Evolutionary conservation across 164 flowering plant genomes (phyloP).

Genomic region (Warburgia ugandensis): DNA sequence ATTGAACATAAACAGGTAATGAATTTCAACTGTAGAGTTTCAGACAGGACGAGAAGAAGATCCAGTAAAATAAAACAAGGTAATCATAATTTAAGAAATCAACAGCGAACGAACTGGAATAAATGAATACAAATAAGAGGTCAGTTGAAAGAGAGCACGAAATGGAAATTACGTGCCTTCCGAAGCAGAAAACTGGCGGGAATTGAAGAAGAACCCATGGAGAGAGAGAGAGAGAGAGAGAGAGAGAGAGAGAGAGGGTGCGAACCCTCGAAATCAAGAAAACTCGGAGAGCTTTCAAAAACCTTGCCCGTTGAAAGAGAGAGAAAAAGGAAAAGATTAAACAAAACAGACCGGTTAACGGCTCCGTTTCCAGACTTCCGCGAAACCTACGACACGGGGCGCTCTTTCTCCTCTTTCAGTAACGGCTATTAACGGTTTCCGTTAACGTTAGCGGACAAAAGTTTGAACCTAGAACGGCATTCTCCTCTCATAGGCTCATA

Average conservation of each 20-base stretch:
- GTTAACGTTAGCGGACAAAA: slow-evolving; percentile 24
- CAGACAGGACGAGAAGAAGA: slow-evolving; percentile 1
- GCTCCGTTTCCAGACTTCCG: slow-evolving; percentile 37
- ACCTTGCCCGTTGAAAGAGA: slow-evolving; percentile 68
- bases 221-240: slow-evolving; percentile 1
- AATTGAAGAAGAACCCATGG: slow-evolving; percentile 30
- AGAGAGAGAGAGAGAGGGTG: too few species aligned
- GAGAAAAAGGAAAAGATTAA: slow-evolving; percentile 15
- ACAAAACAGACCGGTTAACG: slow-evolving; percentile 39
- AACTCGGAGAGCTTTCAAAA: slow-evolving; percentile 16
- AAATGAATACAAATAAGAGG: slow-evolving; percentile 3
- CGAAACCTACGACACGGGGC: not conserved
- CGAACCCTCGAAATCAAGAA: slow-evolving; percentile 15
- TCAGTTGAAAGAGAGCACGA: slow-evolving; percentile 3
- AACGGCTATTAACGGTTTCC: slow-evolving; percentile 35
- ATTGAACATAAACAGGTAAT: not conserved
- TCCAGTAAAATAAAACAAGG: not conserved
- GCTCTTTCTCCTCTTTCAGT: not conserved
- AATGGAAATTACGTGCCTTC: slow-evolving; percentile 16
- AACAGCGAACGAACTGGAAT: slow-evolving; percentile 3
- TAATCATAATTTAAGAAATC: not conserved
- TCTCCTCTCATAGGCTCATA: too few species aligned
- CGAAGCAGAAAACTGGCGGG: slow-evolving; percentile 27
- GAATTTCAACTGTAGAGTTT: slow-evolving; percentile 11
- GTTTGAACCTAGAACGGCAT: slow-evolving; percentile 94